Conservation (phyloP, 106 monocot species). For the Gastrodia elata region DNA sequence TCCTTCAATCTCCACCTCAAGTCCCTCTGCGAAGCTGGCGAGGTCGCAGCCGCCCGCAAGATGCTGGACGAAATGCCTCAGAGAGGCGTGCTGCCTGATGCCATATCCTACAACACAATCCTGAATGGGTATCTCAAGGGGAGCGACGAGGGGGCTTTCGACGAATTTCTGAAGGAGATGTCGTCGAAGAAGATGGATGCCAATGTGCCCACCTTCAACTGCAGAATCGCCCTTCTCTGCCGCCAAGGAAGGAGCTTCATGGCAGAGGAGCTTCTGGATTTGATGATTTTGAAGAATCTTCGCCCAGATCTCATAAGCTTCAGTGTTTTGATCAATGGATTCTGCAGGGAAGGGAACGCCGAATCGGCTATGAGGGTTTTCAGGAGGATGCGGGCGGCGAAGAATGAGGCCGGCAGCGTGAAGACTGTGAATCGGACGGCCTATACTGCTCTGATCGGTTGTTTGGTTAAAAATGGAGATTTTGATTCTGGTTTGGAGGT, state of each 20-base stretch:
- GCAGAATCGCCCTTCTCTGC: conserved; percentile 39
- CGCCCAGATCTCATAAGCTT: conserved; percentile 38
- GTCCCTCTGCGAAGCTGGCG: conserved; percentile 19
- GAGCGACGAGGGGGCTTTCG: conserved; percentile 25
- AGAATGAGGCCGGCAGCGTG: conserved; percentile 8
- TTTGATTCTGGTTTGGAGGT: conserved; percentile 33
- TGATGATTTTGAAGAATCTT: conserved; percentile 35
- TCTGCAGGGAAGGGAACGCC: conserved; percentile 47
- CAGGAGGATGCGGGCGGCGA: conserved; percentile 27
- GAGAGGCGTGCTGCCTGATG: conserved; percentile 30
- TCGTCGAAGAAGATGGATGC: conserved; percentile 21
- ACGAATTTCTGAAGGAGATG: conserved; percentile 37
- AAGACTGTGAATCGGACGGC: conserved; percentile 32
- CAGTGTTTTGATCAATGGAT: conserved; percentile 40
- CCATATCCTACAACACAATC: conserved; percentile 41
- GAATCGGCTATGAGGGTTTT: conserved; percentile 35
- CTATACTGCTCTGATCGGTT: conserved; percentile 29
- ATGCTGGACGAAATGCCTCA: conserved; percentile 52
- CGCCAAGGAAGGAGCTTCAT: conserved; percentile 24
- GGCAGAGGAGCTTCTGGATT: conserved; percentile 62
- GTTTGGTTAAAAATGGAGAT: conserved; percentile 54
- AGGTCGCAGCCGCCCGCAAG: conserved; percentile 22
- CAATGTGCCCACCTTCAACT: conserved; percentile 41
- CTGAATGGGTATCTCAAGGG: conserved; percentile 48
- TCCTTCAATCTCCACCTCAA: conserved; percentile 41